Base-by-base conservation (phyloP, 495 filamentous ascomycete genomes). In the Astrothelium macrocarpum region DNA sequence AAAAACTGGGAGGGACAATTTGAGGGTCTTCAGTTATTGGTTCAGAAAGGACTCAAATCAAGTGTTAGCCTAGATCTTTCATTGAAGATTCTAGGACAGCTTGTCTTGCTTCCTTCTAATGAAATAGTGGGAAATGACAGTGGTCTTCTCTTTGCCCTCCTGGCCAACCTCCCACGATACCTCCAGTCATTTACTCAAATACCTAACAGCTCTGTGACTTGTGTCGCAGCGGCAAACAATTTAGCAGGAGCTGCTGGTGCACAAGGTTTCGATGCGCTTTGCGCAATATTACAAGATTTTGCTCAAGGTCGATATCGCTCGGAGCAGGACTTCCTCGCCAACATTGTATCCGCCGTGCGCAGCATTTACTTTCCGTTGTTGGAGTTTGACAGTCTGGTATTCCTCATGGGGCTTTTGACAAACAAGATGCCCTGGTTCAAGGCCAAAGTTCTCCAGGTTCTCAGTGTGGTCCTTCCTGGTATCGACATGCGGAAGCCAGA, bases 41-140 rank as follows among this genome's bases (percentile, higher is more conserved):
- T 97, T 4, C 90, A 95, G 76, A 97, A 96, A 72, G 94, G 94
- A 4, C 75, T 96, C 49, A 87, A 92, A 64, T 97, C 93, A n/a
- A 91, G 89, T 0, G 70, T 84, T 34, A 92, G 89, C 46, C 80
- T 95, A 18, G 84, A 88, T 32, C 79, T 84, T 58, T 90, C 92
- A 4, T 76, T 97, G n/a, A 79, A 81, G 64, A 79, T 90, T 0
- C 78, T 97, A 53, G 86, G 96, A 69, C 83, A 82, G 68, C 81
- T 97, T 23, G 87, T 89, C 62, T 81, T 81, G 29, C 80, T 99
- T 14, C 91, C 91, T 1, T 90, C 84, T 63, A 90, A 88, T 72
- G 78, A 84, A 3, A 81, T 97, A 18, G 84, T 96, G 62, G 95
- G 94, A 29, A 85, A 90, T 59, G 84, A 89, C 60, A 88, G 80